Base-by-base conservation (phyloP, 805 yeast species). In the Clavispora phyllophila region DNA sequence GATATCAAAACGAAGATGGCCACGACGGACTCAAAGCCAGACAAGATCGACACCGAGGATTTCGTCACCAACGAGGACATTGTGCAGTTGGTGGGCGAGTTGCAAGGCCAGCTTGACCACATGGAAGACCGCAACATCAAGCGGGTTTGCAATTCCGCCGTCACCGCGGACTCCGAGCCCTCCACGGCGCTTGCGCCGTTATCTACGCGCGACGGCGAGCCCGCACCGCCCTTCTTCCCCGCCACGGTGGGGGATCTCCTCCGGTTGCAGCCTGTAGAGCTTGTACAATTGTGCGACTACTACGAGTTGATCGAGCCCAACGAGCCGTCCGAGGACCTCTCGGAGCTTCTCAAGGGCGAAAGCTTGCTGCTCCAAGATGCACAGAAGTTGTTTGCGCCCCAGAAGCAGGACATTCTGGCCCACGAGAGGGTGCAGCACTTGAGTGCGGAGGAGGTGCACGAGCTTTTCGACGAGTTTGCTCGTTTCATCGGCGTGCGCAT, bases 21-120 rank as follows among this genome's bases (percentile, higher is more conserved):
- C 22, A 44, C 28, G 31, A 36, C 42, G 41, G 49, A 49, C 34
- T 23, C 34, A n/a, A 19, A 36, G 36, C 46, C 63, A 36, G 36
- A 45, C 22, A 44, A 41, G 15, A 49, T 57, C 40, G 83, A 78
- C 45, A 58, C 78, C 1, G 59, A 74, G 3, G 87, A 83, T 48
- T 82, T 73, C 49, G 87, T 82, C 28, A 80, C 91, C 3, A 84
- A 87, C 51, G 95, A 86, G 44, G 98, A 91, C 57, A 66, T 90
- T 10, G 85, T 85, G 3, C 91, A 87, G 57, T 70, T 90, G 36
- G 97, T 89, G 12, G 87, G 87, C 9, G 98, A 90, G 61, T 66
- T 90, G 43, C 97, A 90, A 63, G 86, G 87, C 8, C 97, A 90
- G 63, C 72, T 90, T 55, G 90, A 86, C 41, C 68, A 75, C 19